phyloP scores from a whole-genome alignment of 108 stramenopile genomes.

The Aurantiochytrium sp. region DNA sequence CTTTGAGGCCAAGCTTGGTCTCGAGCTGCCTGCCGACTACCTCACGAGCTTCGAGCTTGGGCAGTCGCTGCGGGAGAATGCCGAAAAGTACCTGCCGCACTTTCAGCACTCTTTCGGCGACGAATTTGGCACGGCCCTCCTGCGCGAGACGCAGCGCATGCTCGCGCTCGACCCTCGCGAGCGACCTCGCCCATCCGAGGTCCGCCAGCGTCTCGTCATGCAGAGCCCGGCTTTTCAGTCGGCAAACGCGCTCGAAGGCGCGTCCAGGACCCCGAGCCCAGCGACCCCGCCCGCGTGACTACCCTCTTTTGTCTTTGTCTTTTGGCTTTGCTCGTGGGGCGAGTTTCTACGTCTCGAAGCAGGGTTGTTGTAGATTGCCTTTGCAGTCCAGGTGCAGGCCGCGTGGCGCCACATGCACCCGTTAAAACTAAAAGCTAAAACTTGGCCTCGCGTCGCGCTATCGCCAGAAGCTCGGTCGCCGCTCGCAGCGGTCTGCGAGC shows the following conservation, averaged over 20 bases:
- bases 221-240: not conserved
- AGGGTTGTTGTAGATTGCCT: too few relatives aligned
- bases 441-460: too few relatives aligned
- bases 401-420: too few relatives aligned
- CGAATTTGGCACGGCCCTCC: not conserved
- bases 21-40: not conserved
- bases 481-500: too few relatives aligned
- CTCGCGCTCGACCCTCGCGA: not conserved
- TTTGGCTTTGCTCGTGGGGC: too few relatives aligned
- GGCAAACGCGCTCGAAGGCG: not conserved
- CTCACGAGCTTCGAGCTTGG: not conserved
- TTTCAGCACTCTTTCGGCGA: conserved; percentile 15
- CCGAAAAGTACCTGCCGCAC: not conserved
- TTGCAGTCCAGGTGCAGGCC: too few relatives aligned
- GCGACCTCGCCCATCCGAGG: not conserved
- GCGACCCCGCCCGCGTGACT: too few relatives aligned
- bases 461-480: too few relatives aligned
- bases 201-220: not conserved
- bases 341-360: too few relatives aligned
- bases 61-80: not conserved
- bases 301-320: too few relatives aligned
- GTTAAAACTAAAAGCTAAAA: too few relatives aligned
- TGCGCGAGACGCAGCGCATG: not conserved
- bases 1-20: not conserved
- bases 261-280: too few relatives aligned